These are phyloP conservation scores for Annona cherimola DNA, from an alignment of 164 flowering plant genomes.

Conservation along the genomic window DNA sequence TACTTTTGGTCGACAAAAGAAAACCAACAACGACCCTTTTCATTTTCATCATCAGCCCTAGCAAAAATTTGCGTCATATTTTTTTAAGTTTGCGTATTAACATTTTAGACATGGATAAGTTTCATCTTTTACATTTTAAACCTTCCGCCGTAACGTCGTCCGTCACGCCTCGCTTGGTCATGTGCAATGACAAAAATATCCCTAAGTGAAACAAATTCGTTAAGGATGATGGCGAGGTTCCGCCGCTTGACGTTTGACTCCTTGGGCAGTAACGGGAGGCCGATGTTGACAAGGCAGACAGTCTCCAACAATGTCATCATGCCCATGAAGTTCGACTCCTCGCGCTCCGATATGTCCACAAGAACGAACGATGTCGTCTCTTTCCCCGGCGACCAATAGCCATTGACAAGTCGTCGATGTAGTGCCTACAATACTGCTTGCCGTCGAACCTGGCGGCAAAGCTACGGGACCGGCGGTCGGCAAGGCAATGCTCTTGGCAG, in stretches of 20 bases:
- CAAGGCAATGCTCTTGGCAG: slow-evolving; percentile 36
- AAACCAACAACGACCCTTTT: no score
- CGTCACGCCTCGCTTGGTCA: no score
- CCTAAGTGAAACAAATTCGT: no score
- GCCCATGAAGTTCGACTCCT: slow-evolving; percentile 45
- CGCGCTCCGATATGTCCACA: slow-evolving; percentile 40
- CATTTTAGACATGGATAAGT: no score
- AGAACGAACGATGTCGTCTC: slow-evolving; percentile 39
- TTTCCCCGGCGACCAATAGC: slow-evolving; percentile 67
- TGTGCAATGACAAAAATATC: no score
- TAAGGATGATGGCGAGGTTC: slow-evolving; percentile 39
- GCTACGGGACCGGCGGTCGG: slow-evolving; percentile 34
- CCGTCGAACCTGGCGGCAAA: slow-evolving; percentile 51
- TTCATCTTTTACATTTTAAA: no score
- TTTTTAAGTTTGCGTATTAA: no score
- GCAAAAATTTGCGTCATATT: no score
- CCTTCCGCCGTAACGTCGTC: no score
- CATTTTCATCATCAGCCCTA: no score
- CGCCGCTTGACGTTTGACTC: slow-evolving; percentile 39
- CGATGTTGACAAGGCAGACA: slow-evolving; percentile 44
- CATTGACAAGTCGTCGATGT: slow-evolving; percentile 36
- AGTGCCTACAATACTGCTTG: slow-evolving; percentile 37
- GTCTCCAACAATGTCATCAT: slow-evolving; percentile 45
- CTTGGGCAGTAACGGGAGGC: slow-evolving; percentile 50
- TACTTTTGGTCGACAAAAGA: no score